phyloP scores from a whole-genome alignment of 805 yeast genomes.

The Cyberlindnera bimundalis region DNA sequence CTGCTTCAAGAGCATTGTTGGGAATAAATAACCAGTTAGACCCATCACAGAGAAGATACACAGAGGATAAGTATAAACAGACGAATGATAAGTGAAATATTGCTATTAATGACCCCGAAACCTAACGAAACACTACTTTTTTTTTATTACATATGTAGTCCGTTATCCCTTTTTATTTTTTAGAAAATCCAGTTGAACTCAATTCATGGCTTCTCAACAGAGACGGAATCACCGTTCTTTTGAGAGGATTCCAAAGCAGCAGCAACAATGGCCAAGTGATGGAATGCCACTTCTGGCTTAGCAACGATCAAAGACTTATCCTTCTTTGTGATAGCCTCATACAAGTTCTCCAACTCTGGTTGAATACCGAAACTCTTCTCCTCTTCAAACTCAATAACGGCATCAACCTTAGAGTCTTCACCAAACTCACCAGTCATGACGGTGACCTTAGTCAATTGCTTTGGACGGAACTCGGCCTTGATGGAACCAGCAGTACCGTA shows the following conservation, averaged over 20 bases:
- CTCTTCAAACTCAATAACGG: constrained; percentile 29
- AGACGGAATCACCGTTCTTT: constrained; percentile 47
- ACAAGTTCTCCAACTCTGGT: constrained; percentile 52
- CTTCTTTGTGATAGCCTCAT: constrained; percentile 55
- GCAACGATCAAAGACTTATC: constrained; percentile 56
- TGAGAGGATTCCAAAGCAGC: constrained; percentile 76
- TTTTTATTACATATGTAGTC: no score
- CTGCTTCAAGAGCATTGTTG: constrained; percentile 73
- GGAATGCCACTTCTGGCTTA: constrained; percentile 81
- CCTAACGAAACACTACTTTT: constrained; percentile 2
- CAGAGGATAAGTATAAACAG: constrained; percentile 63
- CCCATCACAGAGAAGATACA: constrained; percentile 53
- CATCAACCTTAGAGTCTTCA: constrained; percentile 21
- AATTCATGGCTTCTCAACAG: constrained; percentile 37
- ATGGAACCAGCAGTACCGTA: constrained; percentile 80
- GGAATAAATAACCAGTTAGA: constrained; percentile 83
- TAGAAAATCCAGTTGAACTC: no score
- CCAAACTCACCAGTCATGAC: constrained; percentile 30
- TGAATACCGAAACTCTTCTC: constrained; percentile 53
- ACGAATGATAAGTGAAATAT: constrained; percentile 5
- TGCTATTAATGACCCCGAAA: background rate
- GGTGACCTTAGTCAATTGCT: constrained; percentile 33
- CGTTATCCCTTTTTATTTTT: no score
- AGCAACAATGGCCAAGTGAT: constrained; percentile 86
- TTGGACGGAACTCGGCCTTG: constrained; percentile 55